These are phyloP conservation scores for Kregervanrija delftensis DNA, from an alignment of 805 yeast species.

Conservation along the genomic window DNA sequence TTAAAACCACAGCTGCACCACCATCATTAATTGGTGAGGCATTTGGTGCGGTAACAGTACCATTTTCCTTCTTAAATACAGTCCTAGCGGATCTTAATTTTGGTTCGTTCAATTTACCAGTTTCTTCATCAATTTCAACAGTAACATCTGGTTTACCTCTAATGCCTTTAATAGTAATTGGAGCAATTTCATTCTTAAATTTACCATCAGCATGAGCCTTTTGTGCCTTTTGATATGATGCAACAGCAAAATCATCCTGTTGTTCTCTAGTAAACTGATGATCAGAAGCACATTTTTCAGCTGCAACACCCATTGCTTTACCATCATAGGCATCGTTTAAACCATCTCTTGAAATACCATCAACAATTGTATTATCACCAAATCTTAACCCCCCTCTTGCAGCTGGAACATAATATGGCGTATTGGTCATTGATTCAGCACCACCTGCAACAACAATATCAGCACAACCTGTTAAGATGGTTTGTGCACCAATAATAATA, in stretches of 20 bases:
- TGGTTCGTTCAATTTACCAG: slow-evolving; percentile 65
- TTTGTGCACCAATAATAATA: slow-evolving; percentile 83
- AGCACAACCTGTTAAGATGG: slow-evolving; percentile 81
- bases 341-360: slow-evolving; percentile 91
- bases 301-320: slow-evolving; percentile 92
- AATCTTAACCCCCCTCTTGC: slow-evolving; percentile 87
- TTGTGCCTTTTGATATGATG: slow-evolving; percentile 81
- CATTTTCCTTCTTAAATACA: slow-evolving; percentile 88
- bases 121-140: slow-evolving; percentile 79
- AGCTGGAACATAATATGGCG: slow-evolving; percentile 84
- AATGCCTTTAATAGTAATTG: slow-evolving; percentile 80
- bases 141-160: slow-evolving; percentile 84
- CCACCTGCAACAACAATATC: slow-evolving; percentile 96
- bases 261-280: slow-evolving; percentile 70
- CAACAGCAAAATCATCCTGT: slow-evolving; percentile 85
- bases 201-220: slow-evolving; percentile 75
- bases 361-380: slow-evolving; percentile 75
- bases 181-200: slow-evolving; percentile 75
- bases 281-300: slow-evolving; percentile 92
- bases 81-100: slow-evolving; percentile 82
- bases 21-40: slow-evolving; percentile 97
- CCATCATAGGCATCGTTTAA: slow-evolving; percentile 85
- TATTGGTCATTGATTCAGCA: slow-evolving; percentile 94
- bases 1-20: slow-evolving; percentile 89
- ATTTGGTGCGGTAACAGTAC: slow-evolving; percentile 96